A percentile compares a stretch with the other conserved stretches of the same genome.
Conservation (phyloP, 768 basidiomycete genomes). For the Kwoniella shandongensis region DNA sequence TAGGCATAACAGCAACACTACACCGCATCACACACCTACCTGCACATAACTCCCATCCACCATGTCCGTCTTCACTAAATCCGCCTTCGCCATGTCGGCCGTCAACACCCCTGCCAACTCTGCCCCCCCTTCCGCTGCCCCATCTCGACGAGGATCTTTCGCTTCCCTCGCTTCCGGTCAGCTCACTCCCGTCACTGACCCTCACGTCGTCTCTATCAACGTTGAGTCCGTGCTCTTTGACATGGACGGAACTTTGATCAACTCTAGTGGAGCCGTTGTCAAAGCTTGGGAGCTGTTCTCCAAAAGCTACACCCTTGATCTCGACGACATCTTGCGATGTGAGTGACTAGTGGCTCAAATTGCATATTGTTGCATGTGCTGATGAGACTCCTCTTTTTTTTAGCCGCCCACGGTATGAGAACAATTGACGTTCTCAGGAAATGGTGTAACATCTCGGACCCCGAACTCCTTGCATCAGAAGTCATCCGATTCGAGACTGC, state of each 20-base stretch:
- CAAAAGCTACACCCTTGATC: conserved; percentile 59
- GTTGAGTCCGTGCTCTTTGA: conserved; percentile 48
- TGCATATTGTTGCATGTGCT: neutral
- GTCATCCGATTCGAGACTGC: conserved; percentile 69
- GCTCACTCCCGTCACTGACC: conserved; percentile 37
- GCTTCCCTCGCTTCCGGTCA: conserved; percentile 28
- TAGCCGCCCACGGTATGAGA: conserved; percentile 72
- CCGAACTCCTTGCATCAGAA: conserved; percentile 56
- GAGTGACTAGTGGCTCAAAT: conserved; percentile 4
- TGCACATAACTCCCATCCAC: conserved; percentile 13
- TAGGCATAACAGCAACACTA: conserved; percentile 11
- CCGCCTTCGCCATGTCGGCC: conserved; percentile 51
- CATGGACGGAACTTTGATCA: conserved; percentile 48
- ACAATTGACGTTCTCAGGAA: conserved; percentile 73
- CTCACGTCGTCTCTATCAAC: conserved; percentile 50
- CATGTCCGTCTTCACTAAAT: conserved; percentile 53
- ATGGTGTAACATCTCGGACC: conserved; percentile 63
- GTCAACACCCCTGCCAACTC: conserved; percentile 39
- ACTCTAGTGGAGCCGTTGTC: conserved; percentile 73
- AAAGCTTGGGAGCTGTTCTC: conserved; percentile 73
- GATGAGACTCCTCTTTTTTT: neutral
- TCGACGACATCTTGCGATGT: conserved; percentile 52
- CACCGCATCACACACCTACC: neutral
- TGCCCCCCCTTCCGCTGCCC: conserved; percentile 28
- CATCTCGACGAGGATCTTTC: conserved; percentile 38